Evolutionary conservation across 2,329 filamentous ascomycete species (phyloP), one percentile per base, ranked within the genome.

Genomic region (Gliomastix tumulicola): DNA sequence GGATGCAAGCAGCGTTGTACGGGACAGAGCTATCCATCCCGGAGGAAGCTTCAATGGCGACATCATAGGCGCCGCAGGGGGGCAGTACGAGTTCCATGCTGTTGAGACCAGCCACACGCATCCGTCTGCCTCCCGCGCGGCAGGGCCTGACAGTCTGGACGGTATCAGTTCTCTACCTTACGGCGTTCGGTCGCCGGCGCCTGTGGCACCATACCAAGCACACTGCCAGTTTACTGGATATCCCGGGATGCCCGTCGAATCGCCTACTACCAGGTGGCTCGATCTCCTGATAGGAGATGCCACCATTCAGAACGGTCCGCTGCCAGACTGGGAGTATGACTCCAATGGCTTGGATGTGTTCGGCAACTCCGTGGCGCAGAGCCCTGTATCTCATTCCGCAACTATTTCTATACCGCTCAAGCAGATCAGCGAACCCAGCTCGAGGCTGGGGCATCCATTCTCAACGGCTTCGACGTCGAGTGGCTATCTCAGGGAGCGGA

Each of bases 201-300:
- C 13, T n/a, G 10, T 28, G n/a, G 25, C 25, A n/a, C 25, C 17
- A 9, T 16, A 28, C 25, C 25, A 28, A n/a, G 25, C n/a, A 28
- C 13, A 28, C 17, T 28, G 25, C 13, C 25, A n/a, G 11, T n/a
- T 37, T 30, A 9, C 35, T 30, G 17, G 34, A 37, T 25, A 37
- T 30, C 9, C n/a, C 28, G 6, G 12, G 21, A 13, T 36, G 38
- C 50, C 50, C 8, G 48, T 49, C 5, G 50, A 55, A 35, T 41
- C 53, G 34, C 40, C 44, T 4, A 38, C 42, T 3, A 40, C 39
- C 1, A 41, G 43, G 13, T 49, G 47, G 47, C 37, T 49, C 5
- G 47, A 40, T 15, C 40, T 49, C 15, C 37, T 49, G 21, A 33
- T 35, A 13, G 41, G 30, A 3, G 32, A 38, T 18, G 39, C 33